phyloP scores from a whole-genome alignment of 192 early-diverging fungal genomes.

The Kickxella alabastrina region DNA sequence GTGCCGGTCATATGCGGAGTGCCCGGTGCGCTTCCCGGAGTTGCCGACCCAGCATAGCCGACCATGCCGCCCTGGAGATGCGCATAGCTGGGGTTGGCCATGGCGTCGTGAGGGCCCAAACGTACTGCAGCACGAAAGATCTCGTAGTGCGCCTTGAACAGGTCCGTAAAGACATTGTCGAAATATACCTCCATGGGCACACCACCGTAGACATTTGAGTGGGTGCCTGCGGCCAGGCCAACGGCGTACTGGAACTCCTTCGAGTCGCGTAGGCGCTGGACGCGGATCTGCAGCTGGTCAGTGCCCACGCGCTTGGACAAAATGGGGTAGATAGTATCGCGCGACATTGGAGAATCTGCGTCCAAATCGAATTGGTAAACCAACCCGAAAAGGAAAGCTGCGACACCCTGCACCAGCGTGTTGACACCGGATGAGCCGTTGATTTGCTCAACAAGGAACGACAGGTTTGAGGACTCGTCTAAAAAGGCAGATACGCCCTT shows the following conservation, averaged over 20 bases:
- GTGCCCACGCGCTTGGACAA: constrained; percentile 79
- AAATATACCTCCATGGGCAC: constrained; percentile 69
- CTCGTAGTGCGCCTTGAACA: constrained; percentile 82
- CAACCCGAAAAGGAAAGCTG: constrained; percentile 81
- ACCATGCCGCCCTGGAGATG: constrained; percentile 34
- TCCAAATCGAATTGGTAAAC: constrained; percentile 88
- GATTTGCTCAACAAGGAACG: constrained; percentile 90
- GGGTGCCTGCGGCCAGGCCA: constrained; percentile 59
- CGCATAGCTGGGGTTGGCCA: constrained; percentile 38
- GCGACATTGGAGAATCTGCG: constrained; percentile 66
- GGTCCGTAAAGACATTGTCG: constrained; percentile 78
- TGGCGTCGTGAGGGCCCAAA: constrained; percentile 17
- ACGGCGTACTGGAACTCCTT: constrained; percentile 71
- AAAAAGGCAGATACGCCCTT: constrained; percentile 78
- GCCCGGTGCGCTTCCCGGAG: constrained; percentile 24
- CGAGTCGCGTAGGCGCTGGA: constrained; percentile 81
- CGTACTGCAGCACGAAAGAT: constrained; percentile 29
- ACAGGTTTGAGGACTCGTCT: constrained; percentile 82
- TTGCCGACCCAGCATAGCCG: constrained; percentile 15
- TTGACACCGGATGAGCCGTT: constrained; percentile 81
- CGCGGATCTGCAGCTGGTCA: constrained; percentile 79
- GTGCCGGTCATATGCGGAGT: constrained; percentile 24
- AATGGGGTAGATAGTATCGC: constrained; percentile 71
- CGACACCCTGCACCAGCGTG: constrained; percentile 83
- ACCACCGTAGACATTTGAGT: constrained; percentile 60